These are phyloP conservation scores for Penicillium sp. DNA, from an alignment of 2,329 filamentous ascomycete genomes.

Conservation along the genomic window DNA sequence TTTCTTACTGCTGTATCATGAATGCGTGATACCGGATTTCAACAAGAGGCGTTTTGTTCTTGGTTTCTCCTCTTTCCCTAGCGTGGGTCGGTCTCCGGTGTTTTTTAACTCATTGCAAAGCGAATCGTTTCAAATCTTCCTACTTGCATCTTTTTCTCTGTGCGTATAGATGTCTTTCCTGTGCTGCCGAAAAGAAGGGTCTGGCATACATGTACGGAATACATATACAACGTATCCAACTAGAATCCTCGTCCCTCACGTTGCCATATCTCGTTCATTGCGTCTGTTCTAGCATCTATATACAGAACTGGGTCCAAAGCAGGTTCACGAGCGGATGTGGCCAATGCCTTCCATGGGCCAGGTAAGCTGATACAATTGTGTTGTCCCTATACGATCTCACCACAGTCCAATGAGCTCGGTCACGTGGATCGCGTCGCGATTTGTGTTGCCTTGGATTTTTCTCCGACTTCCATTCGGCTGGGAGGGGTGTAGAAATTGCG, in stretches of 20 bases:
- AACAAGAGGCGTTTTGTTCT: constrained; percentile 23
- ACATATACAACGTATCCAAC: background rate
- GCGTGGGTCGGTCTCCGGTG: constrained; percentile 8
- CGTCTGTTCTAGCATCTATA: background rate
- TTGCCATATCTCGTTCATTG: background rate
- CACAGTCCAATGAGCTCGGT: background rate
- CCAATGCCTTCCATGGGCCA: background rate
- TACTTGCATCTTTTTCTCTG: background rate
- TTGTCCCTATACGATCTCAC: background rate
- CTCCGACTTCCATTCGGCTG: background rate
- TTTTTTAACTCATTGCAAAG: constrained; percentile 3
- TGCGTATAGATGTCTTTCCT: background rate
- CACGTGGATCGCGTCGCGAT: background rate
- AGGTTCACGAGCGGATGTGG: background rate
- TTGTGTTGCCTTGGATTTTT: background rate
- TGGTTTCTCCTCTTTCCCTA: background rate
- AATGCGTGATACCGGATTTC: constrained; percentile 8
- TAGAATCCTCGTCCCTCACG: background rate
- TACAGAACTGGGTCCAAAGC: background rate
- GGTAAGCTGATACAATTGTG: background rate
- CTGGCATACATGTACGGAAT: background rate
- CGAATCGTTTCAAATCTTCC: constrained; percentile 3
- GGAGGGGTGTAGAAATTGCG: background rate
- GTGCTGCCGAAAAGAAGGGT: background rate
- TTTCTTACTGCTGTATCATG: background rate